These are phyloP conservation scores for Trypanosoma avium DNA, from an alignment of 208 protist species.

Conservation along the genomic window DNA sequence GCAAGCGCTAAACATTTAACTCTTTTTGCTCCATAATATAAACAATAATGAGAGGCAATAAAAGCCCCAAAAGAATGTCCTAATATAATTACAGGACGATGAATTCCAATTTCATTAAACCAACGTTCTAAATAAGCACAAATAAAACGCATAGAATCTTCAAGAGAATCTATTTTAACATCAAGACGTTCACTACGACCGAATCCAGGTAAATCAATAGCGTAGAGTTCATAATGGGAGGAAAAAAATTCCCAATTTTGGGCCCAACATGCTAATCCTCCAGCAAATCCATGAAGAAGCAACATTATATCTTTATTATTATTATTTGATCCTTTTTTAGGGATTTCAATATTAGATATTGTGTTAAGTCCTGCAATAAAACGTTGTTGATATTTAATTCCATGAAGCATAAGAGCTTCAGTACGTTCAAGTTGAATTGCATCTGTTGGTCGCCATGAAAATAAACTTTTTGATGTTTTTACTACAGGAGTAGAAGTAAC, in stretches of 20 bases:
- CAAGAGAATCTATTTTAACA: slow-evolving; percentile 20
- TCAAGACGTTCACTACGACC: slow-evolving; percentile 43
- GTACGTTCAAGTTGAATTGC: slow-evolving; percentile 23
- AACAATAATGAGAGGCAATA: slow-evolving; percentile 44
- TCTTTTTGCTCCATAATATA: slow-evolving; percentile 23
- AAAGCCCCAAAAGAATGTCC: slow-evolving; percentile 69
- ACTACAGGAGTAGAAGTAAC: background rate
- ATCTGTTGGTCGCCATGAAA: slow-evolving; percentile 37
- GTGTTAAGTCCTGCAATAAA: slow-evolving; percentile 49
- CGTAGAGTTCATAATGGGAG: slow-evolving; percentile 44
- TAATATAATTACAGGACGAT: slow-evolving; percentile 37
- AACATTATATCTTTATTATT: slow-evolving; percentile 34
- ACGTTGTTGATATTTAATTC: slow-evolving; percentile 28
- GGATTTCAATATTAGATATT: slow-evolving; percentile 46
- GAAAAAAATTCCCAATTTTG: slow-evolving; percentile 61
- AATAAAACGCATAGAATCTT: slow-evolving; percentile 42
- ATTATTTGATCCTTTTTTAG: slow-evolving; percentile 13
- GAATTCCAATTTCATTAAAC: slow-evolving; percentile 37
- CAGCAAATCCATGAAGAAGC: slow-evolving; percentile 70
- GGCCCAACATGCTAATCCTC: slow-evolving; percentile 59
- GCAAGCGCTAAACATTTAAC: slow-evolving; percentile 40
- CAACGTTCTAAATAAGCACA: slow-evolving; percentile 41
- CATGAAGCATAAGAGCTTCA: slow-evolving; percentile 35
- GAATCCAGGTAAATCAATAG: slow-evolving; percentile 63
- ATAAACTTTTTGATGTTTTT: background rate